Evolutionary conservation across 2,329 filamentous ascomycete genomes (phyloP), one percentile per base, ranked within the genome.

Genomic region (Fusarium sp.): DNA sequence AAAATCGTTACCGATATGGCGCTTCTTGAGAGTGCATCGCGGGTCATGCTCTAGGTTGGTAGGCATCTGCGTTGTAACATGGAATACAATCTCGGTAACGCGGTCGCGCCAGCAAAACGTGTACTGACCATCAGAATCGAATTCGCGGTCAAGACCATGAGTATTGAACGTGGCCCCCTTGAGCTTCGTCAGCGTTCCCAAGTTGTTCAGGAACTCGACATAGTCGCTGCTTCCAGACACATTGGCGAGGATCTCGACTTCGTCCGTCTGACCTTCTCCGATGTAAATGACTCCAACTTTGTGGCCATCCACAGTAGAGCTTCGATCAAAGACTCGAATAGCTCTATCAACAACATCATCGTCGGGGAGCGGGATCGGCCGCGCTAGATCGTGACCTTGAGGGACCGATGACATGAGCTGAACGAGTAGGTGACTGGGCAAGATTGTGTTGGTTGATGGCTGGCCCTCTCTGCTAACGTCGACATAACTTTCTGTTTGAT

Each of bases 1-100:
- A 78, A 93, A 97, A 79, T 98, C 96, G 76, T 99, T 99, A 62
- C 96, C 96, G 65, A 98, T 96, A 76, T 98, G 96, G 3, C 90
- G 87, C 80, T 99, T 99, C 83, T 99, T 99, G 78, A 89, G 86
- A 67, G 90, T 89, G 75, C 91, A 93, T 67, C 88, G 86, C 9
- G 91, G 87, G 73, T 97, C 93, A 29, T 88, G 85, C 58, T 93
- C 89, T 13, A 90, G 82, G 76, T 96, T 87, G 9, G 93, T 97
- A 1, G 96, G 96, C 96, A 99, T 99, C 85, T 98, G 93, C 4
- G 95, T 99, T 5, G 92, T 93, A 59, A 98, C 90, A 77, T 98
- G 96, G 79, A 96, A 99, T 29, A 98, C 91, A 46, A 99, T 92
- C 78, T 98, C 96, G 5, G 94, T 96, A 62, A 97, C 93, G 44